Evolutionary conservation across 2,329 filamentous ascomycete genomes (phyloP).

Genomic region (Xylaria sp.): DNA sequence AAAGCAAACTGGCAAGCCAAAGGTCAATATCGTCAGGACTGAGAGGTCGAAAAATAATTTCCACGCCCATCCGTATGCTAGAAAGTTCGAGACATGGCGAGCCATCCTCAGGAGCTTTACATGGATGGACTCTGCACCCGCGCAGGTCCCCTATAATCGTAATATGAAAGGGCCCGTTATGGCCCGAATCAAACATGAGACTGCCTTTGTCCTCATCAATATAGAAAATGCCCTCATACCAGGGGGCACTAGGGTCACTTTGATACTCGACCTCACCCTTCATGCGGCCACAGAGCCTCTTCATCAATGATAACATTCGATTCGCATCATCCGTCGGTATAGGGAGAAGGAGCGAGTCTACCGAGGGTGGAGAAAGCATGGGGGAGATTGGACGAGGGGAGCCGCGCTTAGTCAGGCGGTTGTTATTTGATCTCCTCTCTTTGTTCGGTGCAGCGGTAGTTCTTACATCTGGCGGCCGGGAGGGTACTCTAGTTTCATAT

Average conservation of each 20-base stretch:
- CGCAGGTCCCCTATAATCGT: slow-evolving; percentile 78
- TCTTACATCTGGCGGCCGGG: slow-evolving; percentile 53
- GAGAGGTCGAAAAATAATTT: slow-evolving; percentile 73
- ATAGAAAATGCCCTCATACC: slow-evolving; percentile 78
- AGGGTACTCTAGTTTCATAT: slow-evolving; percentile 54
- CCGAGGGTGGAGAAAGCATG: slow-evolving; percentile 63
- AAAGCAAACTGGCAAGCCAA: slow-evolving; percentile 83
- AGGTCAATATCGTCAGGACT: slow-evolving; percentile 75
- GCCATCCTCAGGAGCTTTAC: slow-evolving; percentile 58
- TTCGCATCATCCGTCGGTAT: slow-evolving; percentile 75
- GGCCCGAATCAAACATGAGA: slow-evolving; percentile 78
- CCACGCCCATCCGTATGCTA: slow-evolving; percentile 64
- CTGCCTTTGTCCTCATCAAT: slow-evolving; percentile 81
- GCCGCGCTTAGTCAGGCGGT: slow-evolving; percentile 66
- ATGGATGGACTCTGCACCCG: slow-evolving; percentile 74
- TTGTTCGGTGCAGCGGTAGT: slow-evolving; percentile 43
- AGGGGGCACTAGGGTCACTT: slow-evolving; percentile 67
- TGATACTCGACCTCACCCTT: slow-evolving; percentile 81
- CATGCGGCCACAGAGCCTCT: slow-evolving; percentile 81
- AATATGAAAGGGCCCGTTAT: slow-evolving; percentile 71
- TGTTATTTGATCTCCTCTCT: slow-evolving; percentile 61
- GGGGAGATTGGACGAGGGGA: slow-evolving; percentile 70
- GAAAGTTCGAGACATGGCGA: slow-evolving; percentile 65
- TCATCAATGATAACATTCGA: slow-evolving; percentile 80
- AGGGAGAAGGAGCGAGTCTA: slow-evolving; percentile 69